These are phyloP conservation scores for Cucurbita ficifolia DNA, from an alignment of 306 rosid species.

Conservation along the genomic window DNA sequence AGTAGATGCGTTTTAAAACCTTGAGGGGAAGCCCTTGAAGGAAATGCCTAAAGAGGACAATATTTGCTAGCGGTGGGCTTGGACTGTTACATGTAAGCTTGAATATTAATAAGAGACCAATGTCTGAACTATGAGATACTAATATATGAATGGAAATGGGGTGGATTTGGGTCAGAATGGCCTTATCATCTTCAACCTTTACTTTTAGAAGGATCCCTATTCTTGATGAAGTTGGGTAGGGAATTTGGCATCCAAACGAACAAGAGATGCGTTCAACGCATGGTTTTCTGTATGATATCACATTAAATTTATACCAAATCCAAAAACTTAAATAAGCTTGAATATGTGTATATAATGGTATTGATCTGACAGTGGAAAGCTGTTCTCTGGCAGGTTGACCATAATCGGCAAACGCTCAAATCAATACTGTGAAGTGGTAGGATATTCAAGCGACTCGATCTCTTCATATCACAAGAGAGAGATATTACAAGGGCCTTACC, in stretches of 20 bases:
- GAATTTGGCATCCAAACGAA: background rate
- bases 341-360: background rate
- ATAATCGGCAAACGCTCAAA: conserved; percentile 40
- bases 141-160: background rate
- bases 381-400: conserved; percentile 31
- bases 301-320: background rate
- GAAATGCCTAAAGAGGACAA: no score
- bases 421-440: conserved; percentile 14
- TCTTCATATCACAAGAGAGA: conserved; percentile 52
- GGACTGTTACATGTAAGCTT: no score
- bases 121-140: no score
- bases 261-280: background rate
- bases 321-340: background rate
- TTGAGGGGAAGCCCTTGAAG: no score
- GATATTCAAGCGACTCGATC: conserved; percentile 25
- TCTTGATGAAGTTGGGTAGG: no score
- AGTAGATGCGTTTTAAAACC: no score
- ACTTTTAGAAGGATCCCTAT: background rate
- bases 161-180: background rate
- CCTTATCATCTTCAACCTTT: background rate
- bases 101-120: background rate
- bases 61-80: no score
- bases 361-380: background rate
- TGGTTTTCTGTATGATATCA: background rate
- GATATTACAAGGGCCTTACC: conserved; percentile 58